Conservation (phyloP, 2,329 filamentous ascomycete species). For the Chlorencoelia australis region DNA sequence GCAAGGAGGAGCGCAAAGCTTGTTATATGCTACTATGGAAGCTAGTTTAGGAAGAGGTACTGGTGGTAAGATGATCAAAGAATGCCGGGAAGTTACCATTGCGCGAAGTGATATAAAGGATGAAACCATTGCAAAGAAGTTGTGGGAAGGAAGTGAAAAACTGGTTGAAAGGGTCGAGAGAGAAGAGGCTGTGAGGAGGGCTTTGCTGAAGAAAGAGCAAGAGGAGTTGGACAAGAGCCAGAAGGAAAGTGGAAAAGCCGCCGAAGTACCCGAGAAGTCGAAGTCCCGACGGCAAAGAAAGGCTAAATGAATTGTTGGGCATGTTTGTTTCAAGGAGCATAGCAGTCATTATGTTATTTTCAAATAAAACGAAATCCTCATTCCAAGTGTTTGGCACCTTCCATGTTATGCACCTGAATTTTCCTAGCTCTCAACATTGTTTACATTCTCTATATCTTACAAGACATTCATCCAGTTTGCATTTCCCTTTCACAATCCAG, state of each 20-base stretch:
- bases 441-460: no score
- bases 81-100: constrained; percentile 69
- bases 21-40: constrained; percentile 82
- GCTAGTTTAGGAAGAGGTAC: constrained; percentile 50
- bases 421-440: no score
- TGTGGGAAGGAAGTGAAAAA: constrained; percentile 85
- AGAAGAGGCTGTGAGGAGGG: constrained; percentile 52
- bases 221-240: constrained; percentile 25
- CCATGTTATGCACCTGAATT: no score
- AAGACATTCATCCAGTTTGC: no score
- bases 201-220: constrained; percentile 30
- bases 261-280: constrained; percentile 24
- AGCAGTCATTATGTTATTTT: no score
- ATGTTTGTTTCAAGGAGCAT: no score
- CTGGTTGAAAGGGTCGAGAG: constrained; percentile 77
- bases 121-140: constrained; percentile 67
- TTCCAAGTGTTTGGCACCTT: no score
- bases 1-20: constrained; percentile 73
- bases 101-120: constrained; percentile 65
- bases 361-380: no score
- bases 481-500: no score
- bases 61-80: constrained; percentile 73
- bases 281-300: constrained; percentile 24
- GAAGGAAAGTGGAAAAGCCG: constrained; percentile 10
- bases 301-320: constrained; percentile 19